Evolutionary conservation across 306 rosid species (phyloP).

Genomic region (Acacia confusa): DNA sequence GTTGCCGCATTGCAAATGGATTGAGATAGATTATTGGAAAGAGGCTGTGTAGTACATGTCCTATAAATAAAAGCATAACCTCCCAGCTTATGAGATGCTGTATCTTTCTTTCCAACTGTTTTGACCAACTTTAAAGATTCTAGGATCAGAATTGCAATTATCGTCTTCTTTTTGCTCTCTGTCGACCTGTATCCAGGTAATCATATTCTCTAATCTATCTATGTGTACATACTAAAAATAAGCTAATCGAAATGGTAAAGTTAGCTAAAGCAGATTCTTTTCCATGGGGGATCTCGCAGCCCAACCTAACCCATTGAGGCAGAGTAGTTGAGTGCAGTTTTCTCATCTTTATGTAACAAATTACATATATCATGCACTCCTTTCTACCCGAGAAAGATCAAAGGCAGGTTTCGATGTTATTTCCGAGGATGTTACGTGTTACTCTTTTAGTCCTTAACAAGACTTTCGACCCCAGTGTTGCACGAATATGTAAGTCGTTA

Average conservation of each 20-base stretch:
- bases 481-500: too few relatives aligned
- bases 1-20: conserved; percentile 29
- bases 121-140: conserved; percentile 39
- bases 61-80: conserved; percentile 19
- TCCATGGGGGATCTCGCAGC: conserved; percentile 23
- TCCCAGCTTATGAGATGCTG: conserved; percentile 4
- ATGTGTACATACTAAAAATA: neutral
- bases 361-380: neutral
- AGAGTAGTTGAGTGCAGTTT: neutral
- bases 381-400: too few relatives aligned
- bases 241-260: neutral
- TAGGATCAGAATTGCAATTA: conserved; percentile 27
- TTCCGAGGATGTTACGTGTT: too few relatives aligned
- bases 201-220: neutral
- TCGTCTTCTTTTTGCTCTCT: conserved; percentile 19
- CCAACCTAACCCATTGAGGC: conserved; percentile 46
- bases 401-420: too few relatives aligned
- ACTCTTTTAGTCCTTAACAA: too few relatives aligned
- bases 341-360: neutral
- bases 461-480: too few relatives aligned
- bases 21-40: conserved; percentile 18
- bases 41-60: neutral
- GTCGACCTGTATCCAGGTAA: conserved; percentile 20
- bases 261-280: neutral
- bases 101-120: conserved; percentile 1